Evolutionary conservation across 108 stramenopile species (phyloP).

Genomic region (Pseudonitzschia pungens): DNA sequence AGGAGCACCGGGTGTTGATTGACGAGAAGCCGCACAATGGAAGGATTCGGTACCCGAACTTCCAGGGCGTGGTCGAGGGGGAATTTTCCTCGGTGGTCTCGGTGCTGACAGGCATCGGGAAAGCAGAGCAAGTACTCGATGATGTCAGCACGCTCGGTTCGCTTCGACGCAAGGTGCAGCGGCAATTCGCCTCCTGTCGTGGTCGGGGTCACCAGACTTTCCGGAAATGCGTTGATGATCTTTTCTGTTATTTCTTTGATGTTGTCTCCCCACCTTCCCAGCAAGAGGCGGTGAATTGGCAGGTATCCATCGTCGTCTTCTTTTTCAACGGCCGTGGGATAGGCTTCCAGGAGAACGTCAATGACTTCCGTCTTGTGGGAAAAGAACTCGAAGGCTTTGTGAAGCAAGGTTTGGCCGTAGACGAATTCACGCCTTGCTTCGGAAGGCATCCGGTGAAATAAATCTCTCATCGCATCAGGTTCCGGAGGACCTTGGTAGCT

Average conservation of each 20-base stretch:
- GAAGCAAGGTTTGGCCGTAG: slow-evolving; percentile 24
- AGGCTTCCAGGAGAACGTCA: slow-evolving; percentile 12
- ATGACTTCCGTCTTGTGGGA: slow-evolving; percentile 18
- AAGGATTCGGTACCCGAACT: background rate
- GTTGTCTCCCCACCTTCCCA: slow-evolving; percentile 8
- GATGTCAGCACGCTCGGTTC: background rate
- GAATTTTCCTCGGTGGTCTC: slow-evolving; percentile 31
- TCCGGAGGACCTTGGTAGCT: slow-evolving; percentile 24
- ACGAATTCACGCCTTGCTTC: slow-evolving; percentile 4
- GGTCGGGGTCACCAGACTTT: background rate
- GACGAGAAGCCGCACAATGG: slow-evolving; percentile 13
- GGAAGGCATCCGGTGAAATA: slow-evolving; percentile 19
- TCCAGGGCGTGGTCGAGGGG: slow-evolving; percentile 33
- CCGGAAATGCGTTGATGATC: slow-evolving; percentile 19
- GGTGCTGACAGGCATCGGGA: slow-evolving; percentile 20
- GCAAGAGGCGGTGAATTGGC: slow-evolving; percentile 31
- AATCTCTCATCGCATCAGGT: slow-evolving; percentile 5
- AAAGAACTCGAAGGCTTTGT: slow-evolving; percentile 28
- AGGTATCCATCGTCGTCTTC: slow-evolving; percentile 34
- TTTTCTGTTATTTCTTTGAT: background rate
- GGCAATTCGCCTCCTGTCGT: slow-evolving; percentile 20
- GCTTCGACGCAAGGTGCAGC: slow-evolving; percentile 28
- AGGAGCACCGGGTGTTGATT: slow-evolving; percentile 15
- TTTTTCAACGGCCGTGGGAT: slow-evolving; percentile 28
- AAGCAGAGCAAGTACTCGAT: slow-evolving; percentile 16